Conservation (phyloP, 1,284 basidiomycete species). For the Cryptococcus sp. region DNA sequence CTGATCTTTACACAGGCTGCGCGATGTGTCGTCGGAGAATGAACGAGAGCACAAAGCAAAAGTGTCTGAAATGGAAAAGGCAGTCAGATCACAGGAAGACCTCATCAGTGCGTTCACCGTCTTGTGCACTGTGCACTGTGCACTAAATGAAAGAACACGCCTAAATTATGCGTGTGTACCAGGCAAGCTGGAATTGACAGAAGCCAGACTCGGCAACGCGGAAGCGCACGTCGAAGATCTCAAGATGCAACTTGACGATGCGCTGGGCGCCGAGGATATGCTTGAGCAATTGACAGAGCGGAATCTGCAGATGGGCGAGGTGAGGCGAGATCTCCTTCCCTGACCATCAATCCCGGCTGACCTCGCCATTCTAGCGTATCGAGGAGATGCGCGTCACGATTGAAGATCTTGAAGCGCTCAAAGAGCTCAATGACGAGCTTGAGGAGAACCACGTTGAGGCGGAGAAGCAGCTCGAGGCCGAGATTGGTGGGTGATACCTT, state of each 20-base stretch:
- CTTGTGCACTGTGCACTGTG: too few relatives aligned
- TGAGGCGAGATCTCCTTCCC: conserved; percentile 38
- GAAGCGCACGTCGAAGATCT: conserved; percentile 91
- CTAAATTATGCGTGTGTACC: neutral
- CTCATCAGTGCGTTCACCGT: conserved; percentile 37
- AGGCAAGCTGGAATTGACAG: conserved; percentile 78
- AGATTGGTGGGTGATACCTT: conserved; percentile 65
- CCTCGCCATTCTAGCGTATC: conserved; percentile 68
- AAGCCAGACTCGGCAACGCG: conserved; percentile 78
- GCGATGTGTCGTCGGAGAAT: conserved; percentile 83
- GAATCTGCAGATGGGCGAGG: conserved; percentile 86
- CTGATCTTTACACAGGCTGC: conserved; percentile 60
- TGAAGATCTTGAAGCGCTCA: conserved; percentile 92
- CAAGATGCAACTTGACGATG: conserved; percentile 92
- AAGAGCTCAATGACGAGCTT: conserved; percentile 94
- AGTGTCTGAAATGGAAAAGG: conserved; percentile 86
- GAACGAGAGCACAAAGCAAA: conserved; percentile 81
- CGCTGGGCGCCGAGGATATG: conserved; percentile 93
- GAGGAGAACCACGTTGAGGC: conserved; percentile 96
- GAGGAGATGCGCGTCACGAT: conserved; percentile 94
- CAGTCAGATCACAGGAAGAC: conserved; percentile 60
- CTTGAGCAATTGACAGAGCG: conserved; percentile 93
- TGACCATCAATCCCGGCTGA: neutral
- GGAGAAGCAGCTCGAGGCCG: conserved; percentile 87
- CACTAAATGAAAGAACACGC: conserved; percentile 12